Evolutionary conservation across 2,329 filamentous ascomycete genomes (phyloP), one percentile per base, ranked within the genome.

Genomic region (Ceratocystis huliohia): DNA sequence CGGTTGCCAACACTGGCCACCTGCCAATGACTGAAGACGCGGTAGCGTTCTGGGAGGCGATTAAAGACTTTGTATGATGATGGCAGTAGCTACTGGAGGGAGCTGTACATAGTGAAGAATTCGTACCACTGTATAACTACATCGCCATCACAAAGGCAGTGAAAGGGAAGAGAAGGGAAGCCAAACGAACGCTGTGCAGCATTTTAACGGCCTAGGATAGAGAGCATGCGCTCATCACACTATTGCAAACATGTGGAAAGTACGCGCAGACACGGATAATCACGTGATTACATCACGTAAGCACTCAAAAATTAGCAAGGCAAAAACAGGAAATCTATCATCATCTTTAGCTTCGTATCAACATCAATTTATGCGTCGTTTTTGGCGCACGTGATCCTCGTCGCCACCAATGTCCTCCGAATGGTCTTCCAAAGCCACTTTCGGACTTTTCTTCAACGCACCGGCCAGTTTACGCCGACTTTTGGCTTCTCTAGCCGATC

Each of bases 21-120:
- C 75, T 96, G 72, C 91, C 91, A 0, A 95, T 95, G 89, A 85
- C 85, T 61, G 91, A 95, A 76, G 82, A 84, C 70, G 86, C 88
- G 0, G 76, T 79, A 66, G 84, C 80, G 3, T 91, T 92, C 73
- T 86, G 86, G 73, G 77, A 81, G 33, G 83, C 83, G 59, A 78
- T 93, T 1, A 76, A 78, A 53, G 77, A 74, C 7, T 89, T 88
- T 69, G 70, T 89, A 67, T 81, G 70, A 72, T 20, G 25, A 22
- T n/a, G 3, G 22, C 8, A 13, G 15, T 53, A 20, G 17, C 13
- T 57, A 33, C 7, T 22, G 13, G 41, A 48, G 46, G 20, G 46
- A 41, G 37, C 37, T 48, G n/a, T 48, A 61, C 30, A 44, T 61
- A 37, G 59, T n/a, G 7, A 61, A 37, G 30, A 37, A 41, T 28